These are phyloP conservation scores for Metroxylon sagu DNA, from an alignment of 176 grass and related monocot genomes.

Conservation along the genomic window DNA sequence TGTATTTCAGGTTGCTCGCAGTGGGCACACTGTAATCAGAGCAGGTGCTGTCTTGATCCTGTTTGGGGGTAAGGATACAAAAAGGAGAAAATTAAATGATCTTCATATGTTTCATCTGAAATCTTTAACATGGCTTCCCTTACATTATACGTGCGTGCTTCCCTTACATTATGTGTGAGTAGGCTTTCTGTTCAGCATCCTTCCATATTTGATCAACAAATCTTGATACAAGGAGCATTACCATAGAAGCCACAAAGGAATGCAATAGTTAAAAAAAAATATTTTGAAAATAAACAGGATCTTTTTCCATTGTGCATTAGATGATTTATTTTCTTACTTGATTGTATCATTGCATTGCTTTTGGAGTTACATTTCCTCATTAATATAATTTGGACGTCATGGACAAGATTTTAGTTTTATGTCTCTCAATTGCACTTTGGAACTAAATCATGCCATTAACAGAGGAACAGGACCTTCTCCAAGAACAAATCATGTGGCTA, in stretches of 20 bases:
- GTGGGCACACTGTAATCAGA: conserved; percentile 79
- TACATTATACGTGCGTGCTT: conserved; percentile 91
- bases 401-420: too few species aligned
- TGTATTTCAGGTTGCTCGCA: conserved; percentile 62
- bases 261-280: too few species aligned
- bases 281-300: too few species aligned
- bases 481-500: conserved; percentile 79
- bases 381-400: too few species aligned
- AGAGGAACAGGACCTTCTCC: conserved; percentile 88
- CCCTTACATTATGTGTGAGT: conserved; percentile 95
- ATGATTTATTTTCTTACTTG: background rate
- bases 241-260: too few species aligned
- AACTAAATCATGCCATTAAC: background rate
- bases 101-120: conserved; percentile 99
- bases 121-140: conserved; percentile 91
- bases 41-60: conserved; percentile 83
- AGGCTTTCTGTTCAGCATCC: background rate
- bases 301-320: background rate
- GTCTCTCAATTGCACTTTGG: too few species aligned
- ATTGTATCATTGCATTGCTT: background rate
- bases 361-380: too few species aligned
- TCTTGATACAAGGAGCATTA: too few species aligned
- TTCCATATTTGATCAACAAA: too few species aligned
- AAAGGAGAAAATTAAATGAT: conserved; percentile 90
- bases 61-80: conserved; percentile 79